Conservation (phyloP, 139 green algal species). For the Microglena sp. region DNA sequence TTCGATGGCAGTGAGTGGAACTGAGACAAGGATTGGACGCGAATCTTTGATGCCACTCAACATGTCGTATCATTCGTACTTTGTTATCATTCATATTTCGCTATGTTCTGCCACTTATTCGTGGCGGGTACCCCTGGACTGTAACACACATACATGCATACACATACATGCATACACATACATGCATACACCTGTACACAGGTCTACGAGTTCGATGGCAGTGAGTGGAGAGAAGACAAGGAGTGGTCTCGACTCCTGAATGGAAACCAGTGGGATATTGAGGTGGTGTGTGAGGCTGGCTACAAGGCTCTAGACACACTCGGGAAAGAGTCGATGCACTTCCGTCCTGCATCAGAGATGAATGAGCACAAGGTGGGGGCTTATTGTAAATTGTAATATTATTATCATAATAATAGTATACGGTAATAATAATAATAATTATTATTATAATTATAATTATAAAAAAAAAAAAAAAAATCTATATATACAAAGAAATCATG, state of each 20-base stretch:
- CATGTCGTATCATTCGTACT: too few relatives aligned
- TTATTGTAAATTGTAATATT: neutral
- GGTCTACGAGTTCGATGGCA: conserved; percentile 11
- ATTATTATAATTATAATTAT: too few relatives aligned
- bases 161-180: neutral
- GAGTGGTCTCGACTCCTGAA: conserved; percentile 46
- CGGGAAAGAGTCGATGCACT: conserved; percentile 71
- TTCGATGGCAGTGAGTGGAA: too few relatives aligned
- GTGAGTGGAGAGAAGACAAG: conserved; percentile 48
- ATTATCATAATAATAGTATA: neutral
- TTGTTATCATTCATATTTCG: too few relatives aligned
- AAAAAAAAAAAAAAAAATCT: too few relatives aligned
- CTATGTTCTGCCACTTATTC: too few relatives aligned
- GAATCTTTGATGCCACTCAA: too few relatives aligned
- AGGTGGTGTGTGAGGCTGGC: conserved; percentile 47
- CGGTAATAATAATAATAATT: neutral
- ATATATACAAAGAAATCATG: too few relatives aligned
- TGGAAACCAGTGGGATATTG: conserved; percentile 54
- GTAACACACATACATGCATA: neutral
- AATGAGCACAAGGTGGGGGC: conserved; percentile 61
- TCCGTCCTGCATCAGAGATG: conserved; percentile 62
- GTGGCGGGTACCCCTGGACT: too few relatives aligned
- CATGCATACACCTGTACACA: too few relatives aligned
- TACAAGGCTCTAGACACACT: conserved; percentile 50
- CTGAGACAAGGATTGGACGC: too few relatives aligned